Evolutionary conservation across 2,329 filamentous ascomycete species (phyloP).

Genomic region (Conoideocrella luteorostrata): DNA sequence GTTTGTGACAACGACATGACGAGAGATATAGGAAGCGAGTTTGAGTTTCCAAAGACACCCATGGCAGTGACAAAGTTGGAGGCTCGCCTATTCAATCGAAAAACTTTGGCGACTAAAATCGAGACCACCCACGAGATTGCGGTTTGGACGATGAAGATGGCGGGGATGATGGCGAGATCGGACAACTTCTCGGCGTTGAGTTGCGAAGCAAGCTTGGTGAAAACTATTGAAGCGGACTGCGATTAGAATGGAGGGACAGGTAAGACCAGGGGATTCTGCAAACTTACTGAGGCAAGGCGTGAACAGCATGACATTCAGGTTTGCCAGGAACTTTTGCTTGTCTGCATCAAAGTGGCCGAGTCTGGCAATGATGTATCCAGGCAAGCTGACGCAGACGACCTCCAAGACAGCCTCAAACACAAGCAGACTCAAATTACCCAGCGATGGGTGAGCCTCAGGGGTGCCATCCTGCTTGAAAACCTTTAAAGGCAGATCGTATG

Average conservation of each 20-base stretch:
- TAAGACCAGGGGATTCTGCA: neutral
- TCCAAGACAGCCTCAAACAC: slow-evolving; percentile 94
- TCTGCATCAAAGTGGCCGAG: slow-evolving; percentile 92
- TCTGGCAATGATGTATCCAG: slow-evolving; percentile 86
- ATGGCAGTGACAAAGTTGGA: slow-evolving; percentile 95
- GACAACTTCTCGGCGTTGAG: slow-evolving; percentile 83
- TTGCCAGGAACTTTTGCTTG: slow-evolving; percentile 92
- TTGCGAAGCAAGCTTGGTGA: slow-evolving; percentile 93
- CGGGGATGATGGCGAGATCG: slow-evolving; percentile 89
- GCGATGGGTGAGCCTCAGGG: slow-evolving; percentile 55
- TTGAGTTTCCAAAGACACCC: slow-evolving; percentile 97
- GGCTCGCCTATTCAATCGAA: slow-evolving; percentile 76
- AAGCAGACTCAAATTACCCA: slow-evolving; percentile 66
- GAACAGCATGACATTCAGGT: slow-evolving; percentile 93
- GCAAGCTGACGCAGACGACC: slow-evolving; percentile 89
- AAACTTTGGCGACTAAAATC: slow-evolving; percentile 61
- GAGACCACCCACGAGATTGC: slow-evolving; percentile 78
- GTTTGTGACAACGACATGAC: slow-evolving; percentile 92
- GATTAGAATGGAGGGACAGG: neutral
- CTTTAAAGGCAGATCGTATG: slow-evolving; percentile 36
- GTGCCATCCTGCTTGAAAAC: slow-evolving; percentile 28
- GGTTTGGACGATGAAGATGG: slow-evolving; percentile 87
- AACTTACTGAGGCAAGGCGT: slow-evolving; percentile 87
- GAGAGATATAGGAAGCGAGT: slow-evolving; percentile 93
- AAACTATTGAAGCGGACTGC: slow-evolving; percentile 51